Percentiles rank a stretch among this genome's conserved stretches.
phyloP scores from a whole-genome alignment of 768 basidiomycete genomes.

The Boletus barrowsii region DNA sequence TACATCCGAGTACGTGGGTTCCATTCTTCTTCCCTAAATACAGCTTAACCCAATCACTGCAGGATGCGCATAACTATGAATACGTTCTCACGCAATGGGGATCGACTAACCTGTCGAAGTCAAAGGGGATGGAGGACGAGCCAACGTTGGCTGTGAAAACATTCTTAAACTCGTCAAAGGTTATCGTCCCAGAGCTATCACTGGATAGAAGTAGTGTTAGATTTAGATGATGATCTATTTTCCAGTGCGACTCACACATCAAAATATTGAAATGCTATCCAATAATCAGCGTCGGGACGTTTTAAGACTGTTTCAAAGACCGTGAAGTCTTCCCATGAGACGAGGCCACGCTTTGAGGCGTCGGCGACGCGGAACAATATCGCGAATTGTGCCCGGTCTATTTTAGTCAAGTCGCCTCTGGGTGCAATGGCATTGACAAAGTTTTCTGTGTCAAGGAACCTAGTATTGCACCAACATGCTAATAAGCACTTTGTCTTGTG shows the following conservation, averaged over 20 bases:
- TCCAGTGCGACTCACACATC: conserved; percentile 68
- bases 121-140: conserved; percentile 83
- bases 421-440: conserved; percentile 97
- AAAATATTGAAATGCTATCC: conserved; percentile 95
- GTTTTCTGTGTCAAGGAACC: conserved; percentile 81
- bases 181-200: conserved; percentile 88
- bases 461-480: conserved; percentile 30
- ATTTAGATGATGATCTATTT: not conserved
- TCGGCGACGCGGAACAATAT: conserved; percentile 91
- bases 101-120: conserved; percentile 78
- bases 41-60: conserved; percentile 91
- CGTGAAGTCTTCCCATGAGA: conserved; percentile 95
- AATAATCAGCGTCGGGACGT: conserved; percentile 94
- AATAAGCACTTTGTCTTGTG: conserved; percentile 14
- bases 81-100: not conserved
- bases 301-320: conserved; percentile 93
- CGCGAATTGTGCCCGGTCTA: conserved; percentile 83
- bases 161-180: conserved; percentile 91
- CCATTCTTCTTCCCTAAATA: conserved; percentile 94
- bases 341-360: conserved; percentile 64
- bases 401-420: conserved; percentile 77
- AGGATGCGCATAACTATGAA: conserved; percentile 4
- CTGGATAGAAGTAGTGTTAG: conserved; percentile 39
- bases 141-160: conserved; percentile 82
- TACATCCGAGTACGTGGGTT: conserved; percentile 87